These are phyloP conservation scores for Geotrichum klebahnii DNA, from an alignment of 1,139 yeast genomes.

Conservation along the genomic window DNA sequence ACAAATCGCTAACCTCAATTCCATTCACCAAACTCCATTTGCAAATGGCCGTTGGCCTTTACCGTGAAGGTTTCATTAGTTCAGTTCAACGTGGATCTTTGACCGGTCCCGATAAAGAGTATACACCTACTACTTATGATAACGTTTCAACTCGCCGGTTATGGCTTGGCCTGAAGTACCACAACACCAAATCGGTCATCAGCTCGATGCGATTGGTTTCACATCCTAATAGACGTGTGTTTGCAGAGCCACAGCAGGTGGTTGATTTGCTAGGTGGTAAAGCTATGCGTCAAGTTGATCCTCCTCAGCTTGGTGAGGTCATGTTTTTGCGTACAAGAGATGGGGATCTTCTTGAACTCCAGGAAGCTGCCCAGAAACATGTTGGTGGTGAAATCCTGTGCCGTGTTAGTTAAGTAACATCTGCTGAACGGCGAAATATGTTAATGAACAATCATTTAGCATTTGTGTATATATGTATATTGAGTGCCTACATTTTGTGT, in stretches of 20 bases:
- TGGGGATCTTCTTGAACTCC: constrained; percentile 61
- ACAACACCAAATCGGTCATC: constrained; percentile 74
- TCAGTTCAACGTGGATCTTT: constrained; percentile 84
- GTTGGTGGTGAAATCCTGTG: constrained; percentile 76
- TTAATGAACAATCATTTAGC: not conserved
- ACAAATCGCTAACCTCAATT: constrained; percentile 68
- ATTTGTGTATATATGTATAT: not conserved
- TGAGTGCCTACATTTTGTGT: not conserved
- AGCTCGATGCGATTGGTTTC: constrained; percentile 69
- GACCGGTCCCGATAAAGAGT: constrained; percentile 74
- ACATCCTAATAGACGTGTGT: constrained; percentile 77
- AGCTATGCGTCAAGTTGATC: constrained; percentile 68
- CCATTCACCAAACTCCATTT: constrained; percentile 83
- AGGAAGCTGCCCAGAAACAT: constrained; percentile 77
- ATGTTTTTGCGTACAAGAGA: constrained; percentile 55
- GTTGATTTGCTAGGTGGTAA: constrained; percentile 72
- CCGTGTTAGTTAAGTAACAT: constrained; percentile 53
- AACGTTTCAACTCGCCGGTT: constrained; percentile 80
- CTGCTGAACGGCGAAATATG: too few species aligned
- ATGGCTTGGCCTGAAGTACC: constrained; percentile 89
- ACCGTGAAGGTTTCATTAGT: constrained; percentile 85
- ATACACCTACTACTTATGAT: constrained; percentile 81
- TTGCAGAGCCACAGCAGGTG: constrained; percentile 60
- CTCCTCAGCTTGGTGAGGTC: constrained; percentile 87
- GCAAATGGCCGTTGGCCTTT: constrained; percentile 75